Conservation (phyloP, 352 stramenopile species). For the Pythium phragmitis region DNA sequence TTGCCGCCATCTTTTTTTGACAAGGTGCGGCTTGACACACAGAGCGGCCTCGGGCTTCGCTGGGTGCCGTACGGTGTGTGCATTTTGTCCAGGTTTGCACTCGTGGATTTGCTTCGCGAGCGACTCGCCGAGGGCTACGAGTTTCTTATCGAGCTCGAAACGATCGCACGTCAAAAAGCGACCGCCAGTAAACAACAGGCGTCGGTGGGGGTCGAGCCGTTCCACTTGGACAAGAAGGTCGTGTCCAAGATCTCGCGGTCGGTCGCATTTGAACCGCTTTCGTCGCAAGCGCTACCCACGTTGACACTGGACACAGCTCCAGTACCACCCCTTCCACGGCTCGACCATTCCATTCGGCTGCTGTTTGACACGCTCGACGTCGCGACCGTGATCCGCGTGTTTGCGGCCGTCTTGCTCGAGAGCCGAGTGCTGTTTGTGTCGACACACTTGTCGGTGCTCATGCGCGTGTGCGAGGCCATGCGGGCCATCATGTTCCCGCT, state of each 20-base stretch:
- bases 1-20: conserved; percentile 61
- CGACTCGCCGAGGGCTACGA: conserved; percentile 81
- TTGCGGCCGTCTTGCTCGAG: conserved; percentile 77
- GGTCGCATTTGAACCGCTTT: conserved; percentile 61
- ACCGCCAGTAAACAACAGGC: conserved; percentile 12
- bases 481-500: conserved; percentile 85
- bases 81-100: conserved; percentile 79
- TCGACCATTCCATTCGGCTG: conserved; percentile 76
- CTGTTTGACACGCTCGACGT: conserved; percentile 83
- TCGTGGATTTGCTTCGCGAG: conserved; percentile 78
- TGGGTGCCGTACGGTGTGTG: conserved; percentile 85
- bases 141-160: conserved; percentile 72
- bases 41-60: conserved; percentile 33
- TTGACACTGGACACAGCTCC: conserved; percentile 6
- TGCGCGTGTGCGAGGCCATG: conserved; percentile 77
- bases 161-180: conserved; percentile 33
- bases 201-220: conserved; percentile 22
- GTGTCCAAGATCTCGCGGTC: conserved; percentile 71
- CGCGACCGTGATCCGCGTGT: conserved; percentile 69
- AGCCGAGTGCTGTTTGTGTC: conserved; percentile 82
- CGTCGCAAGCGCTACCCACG: conserved; percentile 36
- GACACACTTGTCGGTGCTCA: conserved; percentile 76
- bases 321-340: conserved; percentile 30
- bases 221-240: conserved; percentile 78
- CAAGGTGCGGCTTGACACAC: conserved; percentile 48